phyloP scores from a whole-genome alignment of 345 rosid genomes.

The Pistacia vera region DNA sequence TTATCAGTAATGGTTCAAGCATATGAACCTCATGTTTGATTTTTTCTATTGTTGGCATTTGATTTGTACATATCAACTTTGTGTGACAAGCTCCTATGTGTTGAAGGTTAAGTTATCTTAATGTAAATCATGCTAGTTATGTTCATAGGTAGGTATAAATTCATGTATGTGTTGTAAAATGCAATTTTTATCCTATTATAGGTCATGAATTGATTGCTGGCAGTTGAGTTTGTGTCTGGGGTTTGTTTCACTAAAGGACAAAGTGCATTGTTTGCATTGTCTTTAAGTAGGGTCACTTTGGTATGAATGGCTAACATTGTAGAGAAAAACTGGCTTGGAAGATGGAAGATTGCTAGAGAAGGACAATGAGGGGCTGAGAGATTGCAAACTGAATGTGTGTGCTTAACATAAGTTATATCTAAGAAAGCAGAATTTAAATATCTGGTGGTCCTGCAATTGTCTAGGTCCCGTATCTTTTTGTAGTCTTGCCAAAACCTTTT shows the following conservation, averaged over 20 bases:
- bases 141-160: neutral
- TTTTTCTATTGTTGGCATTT: neutral
- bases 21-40: neutral
- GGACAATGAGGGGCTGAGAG: neutral
- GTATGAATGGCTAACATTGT: neutral
- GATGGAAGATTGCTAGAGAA: conserved; percentile 3
- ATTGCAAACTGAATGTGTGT: neutral
- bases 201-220: neutral
- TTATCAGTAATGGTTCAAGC: neutral
- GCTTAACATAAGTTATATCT: neutral
- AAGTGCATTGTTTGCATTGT: neutral
- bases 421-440: neutral
- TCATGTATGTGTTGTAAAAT: neutral
- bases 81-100: neutral
- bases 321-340: neutral
- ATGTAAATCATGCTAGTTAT: neutral
- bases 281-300: neutral
- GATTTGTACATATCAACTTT: neutral
- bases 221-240: neutral
- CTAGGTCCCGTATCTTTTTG: neutral
- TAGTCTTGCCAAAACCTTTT: neutral
- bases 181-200: neutral
- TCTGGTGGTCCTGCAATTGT: neutral
- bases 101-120: neutral
- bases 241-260: neutral